phyloP scores from a whole-genome alignment of 2,329 filamentous ascomycete genomes.

The Ophiosphaerella korrae region DNA sequence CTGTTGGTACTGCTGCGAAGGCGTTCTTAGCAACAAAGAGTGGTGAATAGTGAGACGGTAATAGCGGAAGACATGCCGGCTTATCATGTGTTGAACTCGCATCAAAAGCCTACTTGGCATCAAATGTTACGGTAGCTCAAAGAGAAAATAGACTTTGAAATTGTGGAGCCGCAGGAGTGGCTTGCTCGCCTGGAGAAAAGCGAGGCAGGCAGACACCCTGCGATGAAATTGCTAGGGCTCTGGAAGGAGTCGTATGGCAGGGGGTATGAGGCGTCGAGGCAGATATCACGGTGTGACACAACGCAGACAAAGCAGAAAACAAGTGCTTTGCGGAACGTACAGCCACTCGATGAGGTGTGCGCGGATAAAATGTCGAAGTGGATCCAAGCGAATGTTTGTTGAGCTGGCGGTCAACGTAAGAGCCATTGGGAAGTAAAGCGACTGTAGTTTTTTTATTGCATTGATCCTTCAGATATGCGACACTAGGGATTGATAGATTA shows the following conservation, averaged over 20 bases:
- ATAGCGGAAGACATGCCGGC: conserved; percentile 33
- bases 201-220: conserved; percentile 48
- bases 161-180: conserved; percentile 52
- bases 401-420: neutral
- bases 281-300: conserved; percentile 32
- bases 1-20: conserved; percentile 49
- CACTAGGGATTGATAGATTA: too few relatives aligned
- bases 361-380: conserved; percentile 50
- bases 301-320: neutral
- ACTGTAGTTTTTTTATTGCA: too few relatives aligned
- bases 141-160: conserved; percentile 46
- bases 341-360: conserved; percentile 50
- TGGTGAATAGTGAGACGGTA: neutral
- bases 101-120: conserved; percentile 51
- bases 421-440: too few relatives aligned
- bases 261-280: neutral
- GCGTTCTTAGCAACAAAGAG: conserved; percentile 49
- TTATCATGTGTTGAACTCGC: conserved; percentile 58
- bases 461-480: too few relatives aligned
- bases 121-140: conserved; percentile 55
- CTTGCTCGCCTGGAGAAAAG: conserved; percentile 46
- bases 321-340: conserved; percentile 38
- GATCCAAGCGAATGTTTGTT: conserved; percentile 20
- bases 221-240: conserved; percentile 54
- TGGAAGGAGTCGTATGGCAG: conserved; percentile 55